A percentile compares a stretch with the other conserved stretches of the same genome.
phyloP scores from a whole-genome alignment of 2,329 filamentous ascomycete species.

The Chrysosporium keratinophilum region DNA sequence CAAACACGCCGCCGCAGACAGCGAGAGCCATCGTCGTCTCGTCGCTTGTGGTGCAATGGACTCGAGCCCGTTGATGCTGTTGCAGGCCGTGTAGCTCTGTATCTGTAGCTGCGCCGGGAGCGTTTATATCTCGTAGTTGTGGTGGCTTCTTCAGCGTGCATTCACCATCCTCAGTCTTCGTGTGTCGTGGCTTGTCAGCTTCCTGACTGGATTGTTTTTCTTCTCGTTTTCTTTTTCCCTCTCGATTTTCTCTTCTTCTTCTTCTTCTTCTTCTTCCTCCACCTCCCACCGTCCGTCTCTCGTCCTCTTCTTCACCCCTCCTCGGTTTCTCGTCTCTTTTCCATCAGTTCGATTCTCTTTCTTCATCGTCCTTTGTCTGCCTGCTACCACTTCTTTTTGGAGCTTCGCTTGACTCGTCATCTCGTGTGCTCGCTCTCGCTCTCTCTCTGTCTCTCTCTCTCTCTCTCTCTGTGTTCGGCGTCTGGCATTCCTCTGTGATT shows the following conservation, averaged over 20 bases:
- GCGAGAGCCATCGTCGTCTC: too few relatives aligned
- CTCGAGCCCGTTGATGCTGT: not conserved
- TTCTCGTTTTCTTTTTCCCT: conserved; percentile 17
- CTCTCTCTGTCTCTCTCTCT: not conserved
- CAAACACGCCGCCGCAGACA: not conserved
- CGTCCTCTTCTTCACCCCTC: not conserved
- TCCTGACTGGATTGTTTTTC: conserved; percentile 13
- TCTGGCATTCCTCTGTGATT: conserved; percentile 5
- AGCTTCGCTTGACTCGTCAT: conserved; percentile 4
- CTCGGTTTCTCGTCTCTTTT: not conserved
- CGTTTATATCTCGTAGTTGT: too few relatives aligned
- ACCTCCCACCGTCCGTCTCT: conserved; percentile 7
- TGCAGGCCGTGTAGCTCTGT: too few relatives aligned
- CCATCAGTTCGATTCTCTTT: conserved; percentile 18
- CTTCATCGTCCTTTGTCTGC: not conserved
- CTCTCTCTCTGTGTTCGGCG: not conserved
- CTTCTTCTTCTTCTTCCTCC: conserved; percentile 19
- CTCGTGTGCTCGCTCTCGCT: not conserved
- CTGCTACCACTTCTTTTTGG: not conserved
- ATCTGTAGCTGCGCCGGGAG: too few relatives aligned
- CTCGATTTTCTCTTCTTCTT: conserved; percentile 18
- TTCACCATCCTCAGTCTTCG: conserved; percentile 1
- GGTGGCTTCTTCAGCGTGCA: too few relatives aligned
- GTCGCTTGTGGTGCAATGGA: conserved; percentile 11
- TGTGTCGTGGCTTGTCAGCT: conserved; percentile 10